A percentile compares a stretch with the other conserved stretches of the same genome.
Evolutionary conservation across 2,329 filamentous ascomycete species (phyloP).

Genomic region (Coniella lustricola): DNA sequence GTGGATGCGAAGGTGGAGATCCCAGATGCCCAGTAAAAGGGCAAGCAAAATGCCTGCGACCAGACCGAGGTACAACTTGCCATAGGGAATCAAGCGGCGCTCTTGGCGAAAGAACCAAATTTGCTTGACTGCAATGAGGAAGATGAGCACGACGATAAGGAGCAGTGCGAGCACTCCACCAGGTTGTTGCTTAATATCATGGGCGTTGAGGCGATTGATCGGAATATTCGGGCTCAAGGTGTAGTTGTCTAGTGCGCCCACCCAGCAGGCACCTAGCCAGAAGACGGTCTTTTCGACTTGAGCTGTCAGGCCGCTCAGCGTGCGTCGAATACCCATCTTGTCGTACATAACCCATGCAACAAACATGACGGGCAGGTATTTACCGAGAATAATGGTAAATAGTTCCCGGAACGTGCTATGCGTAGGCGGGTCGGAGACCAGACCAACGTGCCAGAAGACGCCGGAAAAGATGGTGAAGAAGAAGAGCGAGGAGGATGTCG

Average conservation of each 20-base stretch:
- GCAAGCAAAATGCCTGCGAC: constrained; percentile 60
- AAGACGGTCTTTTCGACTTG: constrained; percentile 86
- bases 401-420: constrained; percentile 61
- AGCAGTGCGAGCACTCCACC: constrained; percentile 79
- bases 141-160: constrained; percentile 65
- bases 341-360: constrained; percentile 81
- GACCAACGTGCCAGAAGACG: constrained; percentile 81
- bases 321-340: constrained; percentile 69
- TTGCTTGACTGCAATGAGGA: constrained; percentile 64
- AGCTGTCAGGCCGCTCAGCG: constrained; percentile 64
- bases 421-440: constrained; percentile 80
- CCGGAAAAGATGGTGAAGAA: constrained; percentile 78
- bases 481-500: constrained; percentile 69
- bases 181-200: constrained; percentile 83
- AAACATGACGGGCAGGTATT: constrained; percentile 81
- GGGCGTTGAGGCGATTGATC: constrained; percentile 81
- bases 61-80: constrained; percentile 70
- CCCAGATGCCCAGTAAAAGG: constrained; percentile 55
- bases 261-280: constrained; percentile 86
- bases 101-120: constrained; percentile 82
- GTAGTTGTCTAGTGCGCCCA: constrained; percentile 88
- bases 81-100: constrained; percentile 68
- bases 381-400: constrained; percentile 70
- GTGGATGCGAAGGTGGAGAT: constrained; percentile 79
- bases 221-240: constrained; percentile 84